These are phyloP conservation scores for Bruguiera gymnorhiza DNA, from an alignment of 345 rosid species.

Conservation along the genomic window DNA sequence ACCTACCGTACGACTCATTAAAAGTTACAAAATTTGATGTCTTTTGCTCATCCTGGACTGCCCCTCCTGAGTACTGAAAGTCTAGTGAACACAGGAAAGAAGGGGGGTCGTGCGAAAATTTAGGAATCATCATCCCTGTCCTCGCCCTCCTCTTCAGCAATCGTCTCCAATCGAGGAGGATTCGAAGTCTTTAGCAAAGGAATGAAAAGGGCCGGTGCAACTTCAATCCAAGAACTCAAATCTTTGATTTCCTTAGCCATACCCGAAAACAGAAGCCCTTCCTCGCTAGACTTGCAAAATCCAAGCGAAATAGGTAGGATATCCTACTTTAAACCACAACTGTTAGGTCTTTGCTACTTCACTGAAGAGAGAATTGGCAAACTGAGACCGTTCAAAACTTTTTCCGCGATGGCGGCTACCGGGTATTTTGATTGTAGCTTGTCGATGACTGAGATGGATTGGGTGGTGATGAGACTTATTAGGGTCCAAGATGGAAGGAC, in stretches of 20 bases:
- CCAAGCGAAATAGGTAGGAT: neutral
- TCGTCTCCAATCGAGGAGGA: conserved; percentile 40
- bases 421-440: too few species aligned
- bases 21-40: too few species aligned
- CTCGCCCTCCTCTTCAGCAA: conserved; percentile 42
- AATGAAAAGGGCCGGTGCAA: conserved; percentile 36
- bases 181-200: conserved; percentile 24
- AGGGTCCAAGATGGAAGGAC: neutral
- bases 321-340: neutral
- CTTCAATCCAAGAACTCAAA: conserved; percentile 37
- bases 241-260: conserved; percentile 31
- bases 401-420: too few species aligned
- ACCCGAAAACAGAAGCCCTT: neutral
- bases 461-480: neutral
- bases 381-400: too few species aligned
- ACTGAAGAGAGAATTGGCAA: too few species aligned
- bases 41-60: too few species aligned
- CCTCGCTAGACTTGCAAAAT: neutral
- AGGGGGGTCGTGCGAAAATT: too few species aligned
- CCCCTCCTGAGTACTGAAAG: too few species aligned
- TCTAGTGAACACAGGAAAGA: too few species aligned
- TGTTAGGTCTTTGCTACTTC: neutral
- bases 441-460: too few species aligned
- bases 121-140: conserved; percentile 4
- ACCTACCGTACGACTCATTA: too few species aligned